These are phyloP conservation scores for Cladorrhinum samala DNA, from an alignment of 495 filamentous ascomycete genomes.

Conservation along the genomic window DNA sequence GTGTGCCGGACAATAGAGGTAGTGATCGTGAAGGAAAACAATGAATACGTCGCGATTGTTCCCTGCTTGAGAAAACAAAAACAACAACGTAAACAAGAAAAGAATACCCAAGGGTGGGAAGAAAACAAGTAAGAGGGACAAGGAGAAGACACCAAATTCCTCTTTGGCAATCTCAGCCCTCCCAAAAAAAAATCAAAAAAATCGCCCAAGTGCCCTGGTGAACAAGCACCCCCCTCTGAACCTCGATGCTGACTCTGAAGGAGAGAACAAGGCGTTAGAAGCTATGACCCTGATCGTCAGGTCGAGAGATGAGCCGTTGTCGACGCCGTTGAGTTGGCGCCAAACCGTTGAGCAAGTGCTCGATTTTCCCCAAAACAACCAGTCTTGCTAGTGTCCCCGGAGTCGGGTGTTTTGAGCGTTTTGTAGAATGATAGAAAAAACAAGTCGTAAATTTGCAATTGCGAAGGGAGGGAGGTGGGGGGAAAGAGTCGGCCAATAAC, in stretches of 20 bases:
- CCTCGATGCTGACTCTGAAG: background rate
- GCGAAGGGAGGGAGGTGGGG: too few relatives aligned
- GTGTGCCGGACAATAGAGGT: background rate
- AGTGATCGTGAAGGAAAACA: too few relatives aligned
- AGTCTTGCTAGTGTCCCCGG: too few relatives aligned
- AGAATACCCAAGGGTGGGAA: too few relatives aligned
- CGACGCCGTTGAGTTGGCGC: background rate
- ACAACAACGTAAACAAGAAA: too few relatives aligned
- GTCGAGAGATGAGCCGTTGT: background rate
- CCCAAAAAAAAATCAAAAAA: too few relatives aligned
- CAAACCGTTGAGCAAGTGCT: background rate
- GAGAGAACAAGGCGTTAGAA: slow-evolving; percentile 4
- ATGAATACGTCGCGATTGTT: background rate
- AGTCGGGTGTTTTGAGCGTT: too few relatives aligned
- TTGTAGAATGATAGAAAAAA: too few relatives aligned
- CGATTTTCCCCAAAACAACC: slow-evolving; percentile 7
- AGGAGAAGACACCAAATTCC: background rate
- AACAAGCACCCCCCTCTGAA: background rate
- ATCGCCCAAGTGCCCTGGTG: background rate
- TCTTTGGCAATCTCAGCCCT: background rate
- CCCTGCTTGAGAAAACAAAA: background rate
- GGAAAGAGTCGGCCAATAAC: too few relatives aligned
- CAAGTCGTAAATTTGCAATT: too few relatives aligned
- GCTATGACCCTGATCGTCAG: slow-evolving; percentile 3
- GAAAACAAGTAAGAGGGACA: too few relatives aligned